Conservation (phyloP, 2,329 filamentous ascomycete species). For the Paecilomyces variotii region DNA sequence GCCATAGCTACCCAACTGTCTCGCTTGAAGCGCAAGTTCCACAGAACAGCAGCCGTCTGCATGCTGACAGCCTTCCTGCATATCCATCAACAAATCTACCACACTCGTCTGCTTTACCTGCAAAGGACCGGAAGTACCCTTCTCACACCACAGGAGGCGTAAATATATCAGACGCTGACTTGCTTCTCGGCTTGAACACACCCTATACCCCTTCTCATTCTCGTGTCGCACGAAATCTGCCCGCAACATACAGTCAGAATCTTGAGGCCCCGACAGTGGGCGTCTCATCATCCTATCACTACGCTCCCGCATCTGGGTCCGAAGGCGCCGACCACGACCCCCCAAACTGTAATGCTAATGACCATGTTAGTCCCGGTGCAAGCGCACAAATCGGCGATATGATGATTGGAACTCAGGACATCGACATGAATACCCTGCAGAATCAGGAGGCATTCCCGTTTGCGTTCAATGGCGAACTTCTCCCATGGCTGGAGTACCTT, state of each 20-base stretch:
- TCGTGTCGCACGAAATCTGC: slow-evolving; percentile 15
- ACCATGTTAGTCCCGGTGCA: slow-evolving; percentile 9
- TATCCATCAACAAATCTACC: slow-evolving; percentile 16
- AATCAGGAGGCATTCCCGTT: slow-evolving; percentile 33
- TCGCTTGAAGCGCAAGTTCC: slow-evolving; percentile 13
- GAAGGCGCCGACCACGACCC: slow-evolving; percentile 8
- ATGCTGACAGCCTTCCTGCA: slow-evolving; percentile 25
- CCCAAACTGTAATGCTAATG: slow-evolving; percentile 8
- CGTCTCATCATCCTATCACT: slow-evolving; percentile 17
- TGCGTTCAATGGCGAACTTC: slow-evolving; percentile 48
- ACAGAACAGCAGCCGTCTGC: slow-evolving; percentile 13
- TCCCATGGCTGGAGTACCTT: slow-evolving; percentile 68
- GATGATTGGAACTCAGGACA: slow-evolving; percentile 68
- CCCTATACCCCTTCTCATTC: slow-evolving; percentile 26
- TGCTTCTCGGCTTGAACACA: slow-evolving; percentile 43
- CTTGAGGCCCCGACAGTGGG: slow-evolving; percentile 12
- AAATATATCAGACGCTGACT: slow-evolving; percentile 25
- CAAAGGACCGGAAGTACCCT: slow-evolving; percentile 18
- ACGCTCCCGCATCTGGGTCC: slow-evolving; percentile 9
- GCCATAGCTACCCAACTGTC: slow-evolving; percentile 17
- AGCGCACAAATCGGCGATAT: slow-evolving; percentile 35
- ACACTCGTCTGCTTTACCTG: slow-evolving; percentile 11
- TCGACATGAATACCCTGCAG: slow-evolving; percentile 60
- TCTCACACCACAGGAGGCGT: slow-evolving; percentile 35
- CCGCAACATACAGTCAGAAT: slow-evolving; percentile 15